Base-by-base conservation (phyloP, 129 eudicot genomes). In the Glebionis coronaria region DNA sequence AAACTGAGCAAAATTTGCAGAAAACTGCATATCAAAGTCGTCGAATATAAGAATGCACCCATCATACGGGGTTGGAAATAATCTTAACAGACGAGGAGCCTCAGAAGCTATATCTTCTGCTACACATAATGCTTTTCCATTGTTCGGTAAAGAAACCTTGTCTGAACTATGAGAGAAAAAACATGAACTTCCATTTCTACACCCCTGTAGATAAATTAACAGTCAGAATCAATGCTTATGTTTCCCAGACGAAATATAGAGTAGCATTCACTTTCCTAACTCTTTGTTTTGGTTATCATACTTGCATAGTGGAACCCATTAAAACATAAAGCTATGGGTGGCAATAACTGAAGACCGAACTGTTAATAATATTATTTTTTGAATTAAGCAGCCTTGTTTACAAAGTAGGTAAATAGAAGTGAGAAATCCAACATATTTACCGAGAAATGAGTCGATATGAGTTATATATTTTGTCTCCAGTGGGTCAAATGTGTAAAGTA, bases 161-260 rank as follows among this genome's bases (percentile, higher is more conserved):
- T 67, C 82, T 18, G 74, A 70, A 76, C 75, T 91, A 70, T 92
- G 98, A 65, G 96, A 86, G 74, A 79, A 92, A 75, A 42, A 68
- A 63, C 98, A 92, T 0, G 84, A 74, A 19, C 69, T 85, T 58
- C 92, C 98, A 67, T 84, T 79, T 62, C 87, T 84, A 72, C 98
- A 92, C 74, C 98, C 98, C 98, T 92, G 91, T 69, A 69, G 3
- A 73, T 28, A 7, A 45, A 56, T 20, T 40, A n/a, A 57, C n/a
- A 56, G 78, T 15, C 18, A 35, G 23, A 9, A 64, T 56, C 13
- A 20, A 46, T 18, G 18, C 9, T 25, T 29, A 7, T 44, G n/a
- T 16, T 46, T 12, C 18, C 15, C 29, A 21, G 69, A 1, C 5
- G 14, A 12, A 23, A 71, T 21, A 59, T 47, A 19, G 21, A 44